Conservation (phyloP, 2,329 filamentous ascomycete species). For the Tolypocladium sp. region DNA sequence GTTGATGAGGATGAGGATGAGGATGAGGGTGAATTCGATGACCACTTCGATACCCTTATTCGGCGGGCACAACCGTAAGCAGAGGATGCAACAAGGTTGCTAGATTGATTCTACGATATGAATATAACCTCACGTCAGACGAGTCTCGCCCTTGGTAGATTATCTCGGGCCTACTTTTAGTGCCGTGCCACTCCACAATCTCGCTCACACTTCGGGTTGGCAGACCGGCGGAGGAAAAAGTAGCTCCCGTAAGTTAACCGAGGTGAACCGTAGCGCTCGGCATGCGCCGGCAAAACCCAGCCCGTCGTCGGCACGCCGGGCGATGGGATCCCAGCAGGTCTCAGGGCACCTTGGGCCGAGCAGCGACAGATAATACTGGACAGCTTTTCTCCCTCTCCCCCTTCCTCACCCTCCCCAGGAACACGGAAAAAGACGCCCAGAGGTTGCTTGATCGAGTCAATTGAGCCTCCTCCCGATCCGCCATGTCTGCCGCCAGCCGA, state of each 20-base stretch:
- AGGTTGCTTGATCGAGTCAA: neutral
- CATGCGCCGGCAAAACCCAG: constrained; percentile 6
- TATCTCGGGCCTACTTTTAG: too few species aligned
- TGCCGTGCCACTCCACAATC: too few species aligned
- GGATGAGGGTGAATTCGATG: too few species aligned
- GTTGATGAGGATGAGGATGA: too few species aligned
- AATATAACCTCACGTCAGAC: too few species aligned
- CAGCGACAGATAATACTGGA: neutral
- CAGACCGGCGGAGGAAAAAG: too few species aligned
- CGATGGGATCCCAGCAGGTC: neutral
- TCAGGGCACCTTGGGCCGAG: neutral
- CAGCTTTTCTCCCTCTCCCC: constrained; percentile 1
- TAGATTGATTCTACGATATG: too few species aligned
- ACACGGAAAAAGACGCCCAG: neutral
- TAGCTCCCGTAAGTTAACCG: neutral
- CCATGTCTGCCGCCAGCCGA: constrained; percentile 47
- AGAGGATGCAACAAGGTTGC: too few species aligned
- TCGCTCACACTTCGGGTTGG: too few species aligned
- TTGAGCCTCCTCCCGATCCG: constrained; percentile 1
- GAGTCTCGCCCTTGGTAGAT: too few species aligned
- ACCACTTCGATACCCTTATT: too few species aligned
- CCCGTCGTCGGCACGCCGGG: neutral
- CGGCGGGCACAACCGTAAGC: too few species aligned
- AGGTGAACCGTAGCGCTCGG: constrained; percentile 1
- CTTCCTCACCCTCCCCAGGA: neutral